phyloP scores from a whole-genome alignment of 2,329 filamentous ascomycete genomes.

The Cytospora schulzeri region DNA sequence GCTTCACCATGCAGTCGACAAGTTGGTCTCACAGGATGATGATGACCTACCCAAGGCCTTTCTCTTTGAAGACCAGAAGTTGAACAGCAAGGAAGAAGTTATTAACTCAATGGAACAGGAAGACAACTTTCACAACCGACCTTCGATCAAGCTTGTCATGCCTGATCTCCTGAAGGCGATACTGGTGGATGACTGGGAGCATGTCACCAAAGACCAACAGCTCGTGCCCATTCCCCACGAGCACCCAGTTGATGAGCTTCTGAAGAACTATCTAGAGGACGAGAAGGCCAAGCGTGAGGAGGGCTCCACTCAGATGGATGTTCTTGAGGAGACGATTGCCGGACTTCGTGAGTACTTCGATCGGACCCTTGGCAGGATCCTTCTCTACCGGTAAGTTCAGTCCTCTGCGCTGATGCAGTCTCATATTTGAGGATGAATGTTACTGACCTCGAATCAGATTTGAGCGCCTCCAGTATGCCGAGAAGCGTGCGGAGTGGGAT shows the following conservation, averaged over 20 bases:
- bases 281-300: constrained; percentile 67
- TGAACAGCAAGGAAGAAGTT: not conserved
- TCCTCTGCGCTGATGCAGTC: not conserved
- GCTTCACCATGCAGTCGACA: not conserved
- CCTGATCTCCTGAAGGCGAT: constrained; percentile 89
- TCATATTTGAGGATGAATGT: not conserved
- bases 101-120: constrained; percentile 59
- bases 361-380: constrained; percentile 80
- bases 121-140: constrained; percentile 80
- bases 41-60: not conserved
- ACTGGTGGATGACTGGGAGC: constrained; percentile 98
- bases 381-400: constrained; percentile 71
- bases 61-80: not conserved
- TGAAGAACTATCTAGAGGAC: constrained; percentile 77
- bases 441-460: constrained; percentile 58
- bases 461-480: constrained; percentile 84
- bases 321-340: constrained; percentile 84
- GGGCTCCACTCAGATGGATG: constrained; percentile 74
- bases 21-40: not conserved
- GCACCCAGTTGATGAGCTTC: constrained; percentile 73
- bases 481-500: constrained; percentile 72
- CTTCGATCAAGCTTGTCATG: constrained; percentile 82
- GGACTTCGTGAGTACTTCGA: constrained; percentile 95
- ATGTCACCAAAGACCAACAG: constrained; percentile 92
- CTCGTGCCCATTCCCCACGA: constrained; percentile 82